Evolutionary conservation across 2,329 filamentous ascomycete genomes (phyloP).

Genomic region (Clonostachys chloroleuca): DNA sequence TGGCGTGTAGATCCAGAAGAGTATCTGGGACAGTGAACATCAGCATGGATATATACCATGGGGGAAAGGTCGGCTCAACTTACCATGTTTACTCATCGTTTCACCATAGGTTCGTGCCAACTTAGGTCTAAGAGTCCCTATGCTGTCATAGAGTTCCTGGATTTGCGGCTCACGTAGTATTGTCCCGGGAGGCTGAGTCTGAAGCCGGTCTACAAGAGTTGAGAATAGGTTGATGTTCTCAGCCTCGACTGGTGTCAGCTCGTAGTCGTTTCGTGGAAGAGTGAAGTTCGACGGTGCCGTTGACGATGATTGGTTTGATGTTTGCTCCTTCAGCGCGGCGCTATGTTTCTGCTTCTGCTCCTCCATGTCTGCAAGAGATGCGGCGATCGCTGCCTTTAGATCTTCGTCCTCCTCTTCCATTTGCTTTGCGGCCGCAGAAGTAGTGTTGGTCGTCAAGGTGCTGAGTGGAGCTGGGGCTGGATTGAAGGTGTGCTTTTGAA

Average conservation of each 20-base stretch:
- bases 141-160: slow-evolving; percentile 96
- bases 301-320: slow-evolving; percentile 34
- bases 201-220: slow-evolving; percentile 87
- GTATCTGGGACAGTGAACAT: slow-evolving; percentile 56
- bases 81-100: slow-evolving; percentile 99
- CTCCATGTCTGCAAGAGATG: slow-evolving; percentile 94
- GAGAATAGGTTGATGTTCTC: slow-evolving; percentile 97
- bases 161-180: slow-evolving; percentile 97
- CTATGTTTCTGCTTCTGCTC: slow-evolving; percentile 93
- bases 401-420: slow-evolving; percentile 89
- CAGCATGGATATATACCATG: background rate
- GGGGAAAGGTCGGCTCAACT: slow-evolving; percentile 17
- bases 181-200: slow-evolving; percentile 92
- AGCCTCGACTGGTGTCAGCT: slow-evolving; percentile 87
- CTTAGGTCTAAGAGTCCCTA: slow-evolving; percentile 88
- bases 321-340: slow-evolving; percentile 76
- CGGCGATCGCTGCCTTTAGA: slow-evolving; percentile 89
- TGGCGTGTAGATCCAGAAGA: slow-evolving; percentile 87
- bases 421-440: slow-evolving; percentile 28
- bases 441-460: slow-evolving; percentile 25
- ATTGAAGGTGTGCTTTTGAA: slow-evolving; percentile 67
- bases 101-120: slow-evolving; percentile 93
- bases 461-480: slow-evolving; percentile 35
- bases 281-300: slow-evolving; percentile 39
- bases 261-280: slow-evolving; percentile 85